These are phyloP conservation scores for Diaporthe ampelina DNA, from an alignment of 2,329 filamentous ascomycete genomes.

Conservation along the genomic window DNA sequence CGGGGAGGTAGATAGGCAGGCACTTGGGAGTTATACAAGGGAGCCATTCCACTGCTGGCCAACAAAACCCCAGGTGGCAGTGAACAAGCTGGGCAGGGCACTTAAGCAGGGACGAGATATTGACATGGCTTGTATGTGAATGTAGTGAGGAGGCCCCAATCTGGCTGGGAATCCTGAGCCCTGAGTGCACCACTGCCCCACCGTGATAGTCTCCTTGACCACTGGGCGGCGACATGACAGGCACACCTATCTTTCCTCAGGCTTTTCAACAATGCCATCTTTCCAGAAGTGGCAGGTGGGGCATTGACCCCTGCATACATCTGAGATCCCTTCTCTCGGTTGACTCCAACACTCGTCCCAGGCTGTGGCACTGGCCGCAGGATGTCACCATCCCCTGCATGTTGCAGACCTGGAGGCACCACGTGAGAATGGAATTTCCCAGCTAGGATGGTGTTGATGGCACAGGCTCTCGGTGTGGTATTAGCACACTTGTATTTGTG, in stretches of 20 bases:
- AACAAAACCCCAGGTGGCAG: neutral
- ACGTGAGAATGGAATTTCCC: slow-evolving; percentile 1
- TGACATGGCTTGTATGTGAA: too few relatives aligned
- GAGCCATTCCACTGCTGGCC: neutral
- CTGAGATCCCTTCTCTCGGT: slow-evolving; percentile 21
- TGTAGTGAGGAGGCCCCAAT: neutral
- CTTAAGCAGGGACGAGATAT: too few relatives aligned
- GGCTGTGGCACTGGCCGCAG: slow-evolving; percentile 21
- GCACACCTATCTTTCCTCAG: neutral
- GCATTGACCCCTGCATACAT: slow-evolving; percentile 17
- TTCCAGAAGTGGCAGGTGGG: slow-evolving; percentile 27
- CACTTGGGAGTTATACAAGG: neutral
- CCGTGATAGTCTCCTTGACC: neutral
- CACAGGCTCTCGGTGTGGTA: neutral
- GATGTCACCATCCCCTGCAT: slow-evolving; percentile 10
- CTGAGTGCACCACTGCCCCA: neutral
- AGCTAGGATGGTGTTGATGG: neutral
- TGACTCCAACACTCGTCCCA: neutral
- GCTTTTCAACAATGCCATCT: slow-evolving; percentile 21
- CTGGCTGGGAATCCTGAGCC: neutral
- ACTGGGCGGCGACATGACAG: neutral
- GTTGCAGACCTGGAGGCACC: slow-evolving; percentile 21
- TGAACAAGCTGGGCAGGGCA: neutral
- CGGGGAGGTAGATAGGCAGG: neutral
- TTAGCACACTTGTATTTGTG: neutral